Percentiles rank a stretch among this genome's conserved stretches.
phyloP scores from a whole-genome alignment of 441 rosid genomes.

The Lepidium campestre region DNA sequence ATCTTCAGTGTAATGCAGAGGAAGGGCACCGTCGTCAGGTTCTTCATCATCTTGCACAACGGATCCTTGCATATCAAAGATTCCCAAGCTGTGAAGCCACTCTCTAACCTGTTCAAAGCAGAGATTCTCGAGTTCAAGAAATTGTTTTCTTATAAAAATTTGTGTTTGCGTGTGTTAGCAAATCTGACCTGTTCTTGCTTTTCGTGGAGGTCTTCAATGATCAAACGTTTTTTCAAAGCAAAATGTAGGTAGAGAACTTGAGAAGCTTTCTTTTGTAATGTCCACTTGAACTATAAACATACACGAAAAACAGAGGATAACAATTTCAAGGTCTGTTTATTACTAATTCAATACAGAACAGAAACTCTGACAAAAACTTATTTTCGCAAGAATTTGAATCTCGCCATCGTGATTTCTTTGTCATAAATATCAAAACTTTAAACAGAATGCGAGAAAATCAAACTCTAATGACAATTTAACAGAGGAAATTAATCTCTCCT shows the following conservation, averaged over 20 bases:
- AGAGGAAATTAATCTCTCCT: neutral
- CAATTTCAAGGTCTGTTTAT: neutral
- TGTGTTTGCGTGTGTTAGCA: neutral
- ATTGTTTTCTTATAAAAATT: neutral
- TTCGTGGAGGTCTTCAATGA: conserved; percentile 64
- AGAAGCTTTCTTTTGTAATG: conserved; percentile 61
- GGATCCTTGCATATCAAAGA: conserved; percentile 46
- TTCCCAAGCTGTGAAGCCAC: conserved; percentile 70
- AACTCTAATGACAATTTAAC: neutral
- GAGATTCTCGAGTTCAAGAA: neutral
- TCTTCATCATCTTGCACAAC: conserved; percentile 68
- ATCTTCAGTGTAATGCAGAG: conserved; percentile 45
- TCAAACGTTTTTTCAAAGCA: conserved; percentile 56
- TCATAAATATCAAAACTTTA: neutral
- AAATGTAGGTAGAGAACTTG: conserved; percentile 62
- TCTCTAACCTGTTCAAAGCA: conserved; percentile 49
- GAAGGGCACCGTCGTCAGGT: conserved; percentile 62
- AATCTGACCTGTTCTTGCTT: conserved; percentile 61
- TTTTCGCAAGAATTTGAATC: neutral
- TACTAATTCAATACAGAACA: neutral
- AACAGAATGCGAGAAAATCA: neutral
- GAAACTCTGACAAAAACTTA: neutral
- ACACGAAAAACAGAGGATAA: conserved; percentile 18
- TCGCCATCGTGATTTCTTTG: neutral
- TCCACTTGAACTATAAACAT: conserved; percentile 56